phyloP scores from a whole-genome alignment of 176 grass and related monocot species.

The Metroxylon sagu region DNA sequence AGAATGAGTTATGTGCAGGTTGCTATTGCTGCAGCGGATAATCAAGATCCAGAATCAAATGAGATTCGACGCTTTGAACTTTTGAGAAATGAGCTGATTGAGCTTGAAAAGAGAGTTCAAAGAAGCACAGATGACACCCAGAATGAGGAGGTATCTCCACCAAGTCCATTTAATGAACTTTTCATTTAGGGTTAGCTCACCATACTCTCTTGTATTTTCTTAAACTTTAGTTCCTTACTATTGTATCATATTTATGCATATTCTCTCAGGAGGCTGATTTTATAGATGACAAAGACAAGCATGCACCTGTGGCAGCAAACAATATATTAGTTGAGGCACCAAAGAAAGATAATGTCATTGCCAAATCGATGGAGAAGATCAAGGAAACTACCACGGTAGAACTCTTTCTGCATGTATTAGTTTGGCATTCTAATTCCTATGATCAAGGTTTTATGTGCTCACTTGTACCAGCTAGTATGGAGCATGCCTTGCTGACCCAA shows the following conservation, averaged over 20 bases:
- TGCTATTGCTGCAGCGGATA: conserved; percentile 27
- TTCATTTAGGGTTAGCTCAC: neutral
- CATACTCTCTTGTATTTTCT: neutral
- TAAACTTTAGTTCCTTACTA: neutral
- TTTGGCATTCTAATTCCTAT: too few species aligned
- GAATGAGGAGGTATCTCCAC: conserved; percentile 56
- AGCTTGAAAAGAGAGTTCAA: conserved; percentile 89
- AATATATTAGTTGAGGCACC: conserved; percentile 21
- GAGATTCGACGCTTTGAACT: conserved; percentile 75
- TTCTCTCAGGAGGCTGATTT: conserved; percentile 36
- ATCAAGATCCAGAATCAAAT: conserved; percentile 41
- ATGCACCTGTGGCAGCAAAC: conserved; percentile 11
- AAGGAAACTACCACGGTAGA: conserved; percentile 85
- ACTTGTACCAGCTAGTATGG: too few species aligned
- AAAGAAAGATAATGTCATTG: conserved; percentile 74
- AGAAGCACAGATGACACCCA: conserved; percentile 51
- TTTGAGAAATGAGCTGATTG: conserved; percentile 64
- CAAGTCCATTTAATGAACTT: neutral
- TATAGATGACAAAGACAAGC: conserved; percentile 27
- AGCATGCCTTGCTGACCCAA: too few species aligned
- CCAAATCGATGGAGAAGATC: conserved; percentile 86
- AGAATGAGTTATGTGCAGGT: conserved; percentile 22
- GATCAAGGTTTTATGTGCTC: too few species aligned
- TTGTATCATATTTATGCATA: neutral
- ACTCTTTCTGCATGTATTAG: neutral